phyloP scores from a whole-genome alignment of 108 stramenopile genomes.

The Pseudonitzschia multistriata region DNA sequence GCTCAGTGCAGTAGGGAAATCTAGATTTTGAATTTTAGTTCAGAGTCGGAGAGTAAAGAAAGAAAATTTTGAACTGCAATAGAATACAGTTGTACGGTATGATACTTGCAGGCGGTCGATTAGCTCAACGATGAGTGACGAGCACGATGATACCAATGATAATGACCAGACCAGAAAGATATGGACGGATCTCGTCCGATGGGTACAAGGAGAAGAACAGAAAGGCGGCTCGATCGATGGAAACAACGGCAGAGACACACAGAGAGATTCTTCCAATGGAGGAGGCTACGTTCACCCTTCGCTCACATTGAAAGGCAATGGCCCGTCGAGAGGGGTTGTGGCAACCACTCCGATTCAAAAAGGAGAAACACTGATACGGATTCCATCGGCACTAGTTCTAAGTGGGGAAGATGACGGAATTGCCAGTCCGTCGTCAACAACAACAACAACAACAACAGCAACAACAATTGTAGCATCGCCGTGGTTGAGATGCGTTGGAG shows the following conservation, averaged over 20 bases:
- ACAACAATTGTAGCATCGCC: conserved; percentile 31
- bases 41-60: not conserved
- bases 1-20: too few relatives aligned
- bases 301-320: conserved; percentile 6
- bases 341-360: conserved; percentile 43
- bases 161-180: not conserved
- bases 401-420: conserved; percentile 41
- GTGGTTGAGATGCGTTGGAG: conserved; percentile 71
- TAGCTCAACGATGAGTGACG: not conserved
- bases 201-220: not conserved
- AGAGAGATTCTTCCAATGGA: not conserved
- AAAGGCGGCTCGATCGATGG: not conserved
- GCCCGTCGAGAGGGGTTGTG: conserved; percentile 53
- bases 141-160: not conserved
- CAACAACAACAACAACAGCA: conserved; percentile 28
- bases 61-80: not conserved
- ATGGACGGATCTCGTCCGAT: conserved; percentile 4
- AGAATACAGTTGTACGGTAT: not conserved
- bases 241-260: not conserved
- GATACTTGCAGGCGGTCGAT: not conserved
- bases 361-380: conserved; percentile 66
- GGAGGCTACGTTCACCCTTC: conserved; percentile 37
- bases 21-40: not conserved
- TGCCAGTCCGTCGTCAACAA: not conserved
- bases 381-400: conserved; percentile 49